These are phyloP conservation scores for Botrytis sinoallii DNA, from an alignment of 2,329 filamentous ascomycete genomes.

Conservation along the genomic window DNA sequence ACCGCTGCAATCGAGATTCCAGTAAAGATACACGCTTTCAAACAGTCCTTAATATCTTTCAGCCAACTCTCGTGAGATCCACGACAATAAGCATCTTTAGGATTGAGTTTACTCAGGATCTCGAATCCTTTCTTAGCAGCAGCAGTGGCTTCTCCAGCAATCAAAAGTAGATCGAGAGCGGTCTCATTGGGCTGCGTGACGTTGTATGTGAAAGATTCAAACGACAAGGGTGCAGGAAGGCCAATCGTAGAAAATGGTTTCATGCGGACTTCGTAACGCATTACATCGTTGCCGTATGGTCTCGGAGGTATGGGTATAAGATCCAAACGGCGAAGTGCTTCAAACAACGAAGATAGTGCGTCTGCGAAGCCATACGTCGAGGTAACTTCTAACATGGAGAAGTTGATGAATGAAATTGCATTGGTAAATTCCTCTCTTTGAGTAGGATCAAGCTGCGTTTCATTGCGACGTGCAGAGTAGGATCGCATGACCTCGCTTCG, in stretches of 20 bases:
- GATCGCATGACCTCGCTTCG: constrained; percentile 55
- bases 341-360: constrained; percentile 51
- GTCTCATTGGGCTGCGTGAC: constrained; percentile 43
- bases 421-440: constrained; percentile 43
- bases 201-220: constrained; percentile 48
- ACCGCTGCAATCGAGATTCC: constrained; percentile 61
- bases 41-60: constrained; percentile 54
- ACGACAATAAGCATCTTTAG: constrained; percentile 52
- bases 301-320: constrained; percentile 42
- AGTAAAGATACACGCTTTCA: constrained; percentile 69
- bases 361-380: constrained; percentile 55
- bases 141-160: constrained; percentile 37
- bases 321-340: constrained; percentile 43
- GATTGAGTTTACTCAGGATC: constrained; percentile 50
- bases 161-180: constrained; percentile 36
- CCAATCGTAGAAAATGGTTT: constrained; percentile 63
- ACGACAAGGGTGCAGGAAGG: constrained; percentile 55
- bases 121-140: constrained; percentile 54
- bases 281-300: constrained; percentile 54
- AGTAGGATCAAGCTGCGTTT: constrained; percentile 20
- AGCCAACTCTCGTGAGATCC: constrained; percentile 62
- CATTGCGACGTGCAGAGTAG: constrained; percentile 23
- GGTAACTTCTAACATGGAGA: constrained; percentile 62
- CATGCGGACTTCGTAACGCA: constrained; percentile 68
- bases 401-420: constrained; percentile 55